Evolutionary conservation across 352 stramenopile species (phyloP), one percentile per base, ranked within the genome.

Genomic region (Phytophthora cactorum): DNA sequence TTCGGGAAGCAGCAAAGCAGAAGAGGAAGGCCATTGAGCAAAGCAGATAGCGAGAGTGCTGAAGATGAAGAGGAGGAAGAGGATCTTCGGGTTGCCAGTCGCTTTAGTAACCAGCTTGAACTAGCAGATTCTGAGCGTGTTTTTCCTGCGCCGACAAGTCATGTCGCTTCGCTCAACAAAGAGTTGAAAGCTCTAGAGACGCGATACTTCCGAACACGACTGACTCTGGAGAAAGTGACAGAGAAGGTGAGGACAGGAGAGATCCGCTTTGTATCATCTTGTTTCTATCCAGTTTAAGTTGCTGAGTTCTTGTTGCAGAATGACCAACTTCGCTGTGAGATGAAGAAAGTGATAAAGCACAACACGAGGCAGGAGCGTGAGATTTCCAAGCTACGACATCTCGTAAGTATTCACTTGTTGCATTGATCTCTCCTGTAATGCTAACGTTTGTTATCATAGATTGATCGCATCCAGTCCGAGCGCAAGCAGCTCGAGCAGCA

Each of bases 401-500:
- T 93, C 53, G 69, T 90, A 46, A 27, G 70, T 36, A n/a, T 34
- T 10, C 12, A 5, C 15, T 56, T 11, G 3, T 51, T 52, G 8
- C 14, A 41, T 25, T 34, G 32, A 34, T 49, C 22, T 43, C 22
- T 6, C 5, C 8, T 29, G 28, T 5, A 49, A 25, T 28, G 17
- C 28, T 70, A 17, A 59, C 47, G 17, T n/a, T 44, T 51, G 17
- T n/a, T 15, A 10, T 36, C 45, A 4, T 31, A 92, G 84, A 77
- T 95, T 39, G 82, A 95, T 49, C 81, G 83, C 2, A 82, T 96
- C 39, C 84, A 92, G 39, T 71, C 65, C 15, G 84, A 96, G 32
- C 89, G 90, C 55, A 90, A 89, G 52, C 74, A 88, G 29, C 32
- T 92, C n/a, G 84, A 96, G 72, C 70, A 83, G 8, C 88, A 96